phyloP scores from a whole-genome alignment of 495 filamentous ascomycete genomes.

The Neurospora hispaniola region DNA sequence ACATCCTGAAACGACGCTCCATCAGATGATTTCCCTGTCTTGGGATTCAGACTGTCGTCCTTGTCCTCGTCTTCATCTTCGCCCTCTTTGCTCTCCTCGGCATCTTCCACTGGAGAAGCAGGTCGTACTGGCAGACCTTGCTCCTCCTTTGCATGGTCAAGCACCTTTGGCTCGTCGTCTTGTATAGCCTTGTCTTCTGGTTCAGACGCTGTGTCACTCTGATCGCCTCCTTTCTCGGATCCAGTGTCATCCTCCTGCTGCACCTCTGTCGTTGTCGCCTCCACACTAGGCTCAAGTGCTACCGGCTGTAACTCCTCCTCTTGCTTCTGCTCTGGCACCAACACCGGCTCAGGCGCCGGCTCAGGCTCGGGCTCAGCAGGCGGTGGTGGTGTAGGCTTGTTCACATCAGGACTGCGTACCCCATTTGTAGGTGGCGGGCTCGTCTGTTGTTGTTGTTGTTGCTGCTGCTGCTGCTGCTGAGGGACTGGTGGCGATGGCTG shows the following conservation, averaged over 20 bases:
- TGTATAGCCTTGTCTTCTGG: constrained; percentile 25
- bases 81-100: constrained; percentile 20
- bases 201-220: constrained; percentile 16
- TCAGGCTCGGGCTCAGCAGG: constrained; percentile 9
- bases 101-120: constrained; percentile 24
- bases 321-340: background rate
- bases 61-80: constrained; percentile 27
- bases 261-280: constrained; percentile 13
- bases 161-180: constrained; percentile 45
- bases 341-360: constrained; percentile 1
- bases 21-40: constrained; percentile 30
- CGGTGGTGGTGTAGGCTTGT: background rate
- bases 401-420: background rate
- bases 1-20: constrained; percentile 46
- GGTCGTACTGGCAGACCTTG: constrained; percentile 36
- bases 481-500: constrained; percentile 17
- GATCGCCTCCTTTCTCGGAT: constrained; percentile 17
- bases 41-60: constrained; percentile 17
- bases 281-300: constrained; percentile 12
- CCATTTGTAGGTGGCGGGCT: background rate
- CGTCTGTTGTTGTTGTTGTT: background rate
- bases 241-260: constrained; percentile 14
- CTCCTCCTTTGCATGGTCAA: constrained; percentile 42
- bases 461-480: constrained; percentile 2
- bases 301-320: background rate